These are phyloP conservation scores for Phytophthora constricta DNA, from an alignment of 352 stramenopile species.

Conservation along the genomic window DNA sequence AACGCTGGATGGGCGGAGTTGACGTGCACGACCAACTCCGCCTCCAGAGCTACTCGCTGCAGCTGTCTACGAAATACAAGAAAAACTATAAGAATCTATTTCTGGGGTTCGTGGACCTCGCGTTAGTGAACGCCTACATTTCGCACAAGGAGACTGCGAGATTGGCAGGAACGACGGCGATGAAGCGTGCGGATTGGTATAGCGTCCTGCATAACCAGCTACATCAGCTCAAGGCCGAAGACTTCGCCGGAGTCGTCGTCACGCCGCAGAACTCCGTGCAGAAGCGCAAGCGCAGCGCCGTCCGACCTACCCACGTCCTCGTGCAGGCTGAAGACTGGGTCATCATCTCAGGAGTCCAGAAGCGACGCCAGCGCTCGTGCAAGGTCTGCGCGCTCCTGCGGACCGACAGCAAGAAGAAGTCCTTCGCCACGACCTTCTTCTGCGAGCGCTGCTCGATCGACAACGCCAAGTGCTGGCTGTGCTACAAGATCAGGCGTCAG, in stretches of 20 bases:
- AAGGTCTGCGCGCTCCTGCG: neutral
- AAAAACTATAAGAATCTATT: too few species aligned
- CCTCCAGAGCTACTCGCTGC: too few species aligned
- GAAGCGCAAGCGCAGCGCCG: neutral
- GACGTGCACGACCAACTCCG: too few species aligned
- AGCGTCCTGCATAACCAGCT: neutral
- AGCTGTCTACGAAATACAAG: too few species aligned
- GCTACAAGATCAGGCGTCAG: conserved; percentile 16
- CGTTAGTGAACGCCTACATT: neutral
- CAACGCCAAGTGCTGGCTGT: conserved; percentile 20
- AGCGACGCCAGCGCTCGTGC: neutral
- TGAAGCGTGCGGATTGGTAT: neutral
- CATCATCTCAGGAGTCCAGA: neutral
- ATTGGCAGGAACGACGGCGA: neutral
- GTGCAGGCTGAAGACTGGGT: neutral
- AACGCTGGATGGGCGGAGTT: too few species aligned
- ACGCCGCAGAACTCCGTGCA: neutral
- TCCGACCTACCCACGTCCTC: neutral
- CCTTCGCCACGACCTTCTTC: conserved; percentile 27
- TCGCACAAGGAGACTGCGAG: neutral
- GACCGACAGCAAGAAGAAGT: conserved; percentile 4
- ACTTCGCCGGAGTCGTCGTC: neutral
- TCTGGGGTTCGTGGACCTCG: conserved; percentile 9
- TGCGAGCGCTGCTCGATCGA: conserved; percentile 24
- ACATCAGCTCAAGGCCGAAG: neutral